A percentile compares a stretch with the other conserved stretches of the same genome.
Conservation (phyloP, 352 stramenopile species). For the Pythium sp. region DNA sequence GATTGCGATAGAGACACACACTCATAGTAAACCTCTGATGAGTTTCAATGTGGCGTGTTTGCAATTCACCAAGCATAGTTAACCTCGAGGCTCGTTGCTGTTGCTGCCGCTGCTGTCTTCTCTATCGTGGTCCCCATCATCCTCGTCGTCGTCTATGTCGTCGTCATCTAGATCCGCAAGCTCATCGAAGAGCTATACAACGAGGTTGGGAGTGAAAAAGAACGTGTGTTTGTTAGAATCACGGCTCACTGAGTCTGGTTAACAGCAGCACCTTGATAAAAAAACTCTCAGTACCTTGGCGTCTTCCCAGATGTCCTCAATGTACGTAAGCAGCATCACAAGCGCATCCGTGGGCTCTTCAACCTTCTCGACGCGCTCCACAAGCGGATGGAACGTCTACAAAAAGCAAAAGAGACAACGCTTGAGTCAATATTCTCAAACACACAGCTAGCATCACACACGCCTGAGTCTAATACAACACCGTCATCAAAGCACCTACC, state of each 20-base stretch:
- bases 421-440: background rate
- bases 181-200: conserved; percentile 30
- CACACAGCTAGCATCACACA: no score
- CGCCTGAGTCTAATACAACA: background rate
- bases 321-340: conserved; percentile 53
- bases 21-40: background rate
- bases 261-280: background rate
- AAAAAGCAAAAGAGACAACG: background rate
- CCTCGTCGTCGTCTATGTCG: conserved; percentile 20
- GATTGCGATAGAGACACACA: conserved; percentile 7
- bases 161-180: conserved; percentile 18
- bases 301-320: conserved; percentile 67
- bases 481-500: conserved; percentile 10
- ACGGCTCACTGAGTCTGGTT: background rate
- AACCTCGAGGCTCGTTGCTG: background rate
- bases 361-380: conserved; percentile 46
- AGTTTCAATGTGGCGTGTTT: background rate
- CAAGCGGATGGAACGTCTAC: conserved; percentile 52
- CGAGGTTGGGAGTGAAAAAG: background rate
- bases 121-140: conserved; percentile 26
- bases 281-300: conserved; percentile 36
- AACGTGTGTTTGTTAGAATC: background rate
- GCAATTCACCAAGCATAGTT: background rate
- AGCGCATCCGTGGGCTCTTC: conserved; percentile 49
- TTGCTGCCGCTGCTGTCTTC: conserved; percentile 3